A percentile compares a stretch with the other conserved stretches of the same genome.
Evolutionary conservation across 2,329 filamentous ascomycete species (phyloP).

Genomic region (Cladosporium austrohemisphaericum): DNA sequence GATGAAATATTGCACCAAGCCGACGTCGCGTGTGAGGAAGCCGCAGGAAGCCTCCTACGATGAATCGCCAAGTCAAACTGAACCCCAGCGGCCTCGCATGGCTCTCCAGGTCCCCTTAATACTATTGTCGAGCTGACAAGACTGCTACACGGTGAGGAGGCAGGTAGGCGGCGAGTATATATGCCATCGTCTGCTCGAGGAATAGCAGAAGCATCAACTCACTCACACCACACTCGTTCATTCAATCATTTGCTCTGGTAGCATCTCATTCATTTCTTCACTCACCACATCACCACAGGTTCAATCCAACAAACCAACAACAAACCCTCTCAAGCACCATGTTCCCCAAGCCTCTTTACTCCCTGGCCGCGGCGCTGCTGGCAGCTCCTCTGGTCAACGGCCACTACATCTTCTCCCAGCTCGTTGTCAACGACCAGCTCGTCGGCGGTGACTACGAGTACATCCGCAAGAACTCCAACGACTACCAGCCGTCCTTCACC

Average conservation of each 20-base stretch:
- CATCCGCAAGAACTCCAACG: slow-evolving; percentile 22
- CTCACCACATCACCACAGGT: not conserved
- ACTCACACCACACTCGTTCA: slow-evolving; percentile 10
- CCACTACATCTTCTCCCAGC: slow-evolving; percentile 24
- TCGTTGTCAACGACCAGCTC: slow-evolving; percentile 19
- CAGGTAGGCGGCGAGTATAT: slow-evolving; percentile 7
- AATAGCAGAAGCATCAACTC: not conserved
- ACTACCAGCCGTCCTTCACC: slow-evolving; percentile 19
- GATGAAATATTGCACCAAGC: not conserved
- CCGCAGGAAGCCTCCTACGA: not conserved
- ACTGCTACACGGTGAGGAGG: not conserved
- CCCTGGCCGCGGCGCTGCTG: slow-evolving; percentile 16
- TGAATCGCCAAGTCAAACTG: slow-evolving; percentile 5
- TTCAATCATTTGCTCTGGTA: slow-evolving; percentile 4
- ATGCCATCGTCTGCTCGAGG: not conserved
- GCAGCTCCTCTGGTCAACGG: slow-evolving; percentile 11
- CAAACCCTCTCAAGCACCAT: not conserved
- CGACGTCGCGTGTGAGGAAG: not conserved
- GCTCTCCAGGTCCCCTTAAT: not conserved
- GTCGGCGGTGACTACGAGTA: slow-evolving; percentile 20
- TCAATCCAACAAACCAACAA: not conserved
- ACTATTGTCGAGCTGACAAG: not conserved
- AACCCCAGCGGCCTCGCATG: not conserved
- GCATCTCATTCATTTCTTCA: slow-evolving; percentile 5
- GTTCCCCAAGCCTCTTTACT: slow-evolving; percentile 13